These are phyloP conservation scores for Trametes villosa DNA, from an alignment of 768 basidiomycete species.

Conservation along the genomic window DNA sequence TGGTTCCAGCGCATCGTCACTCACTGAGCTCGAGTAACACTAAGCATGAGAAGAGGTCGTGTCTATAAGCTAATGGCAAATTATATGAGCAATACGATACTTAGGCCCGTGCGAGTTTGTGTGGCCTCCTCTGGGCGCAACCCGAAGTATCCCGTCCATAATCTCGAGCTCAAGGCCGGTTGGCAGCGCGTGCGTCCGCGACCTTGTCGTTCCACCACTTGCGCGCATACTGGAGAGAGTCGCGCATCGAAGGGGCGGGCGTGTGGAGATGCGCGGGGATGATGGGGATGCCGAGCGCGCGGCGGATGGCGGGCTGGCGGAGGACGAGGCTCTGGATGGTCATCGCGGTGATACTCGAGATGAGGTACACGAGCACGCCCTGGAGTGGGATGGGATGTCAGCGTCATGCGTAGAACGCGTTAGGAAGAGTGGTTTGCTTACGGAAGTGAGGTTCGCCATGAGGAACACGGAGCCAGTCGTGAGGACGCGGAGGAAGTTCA, in stretches of 20 bases:
- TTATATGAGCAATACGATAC: slow-evolving; percentile 19
- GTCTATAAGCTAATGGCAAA: slow-evolving; percentile 12
- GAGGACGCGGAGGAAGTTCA: slow-evolving; percentile 68
- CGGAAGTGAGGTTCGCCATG: slow-evolving; percentile 65
- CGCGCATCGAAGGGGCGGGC: slow-evolving; percentile 35
- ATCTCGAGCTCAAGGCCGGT: background rate
- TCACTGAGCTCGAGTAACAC: no score
- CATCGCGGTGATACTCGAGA: slow-evolving; percentile 51
- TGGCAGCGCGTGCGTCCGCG: slow-evolving; percentile 1
- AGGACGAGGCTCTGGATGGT: slow-evolving; percentile 53
- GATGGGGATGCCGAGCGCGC: slow-evolving; percentile 39
- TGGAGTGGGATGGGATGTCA: slow-evolving; percentile 28
- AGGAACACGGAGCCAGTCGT: slow-evolving; percentile 54
- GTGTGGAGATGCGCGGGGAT: slow-evolving; percentile 23
- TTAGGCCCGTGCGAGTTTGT: background rate
- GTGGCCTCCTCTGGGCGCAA: background rate
- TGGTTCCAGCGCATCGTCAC: no score
- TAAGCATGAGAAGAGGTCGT: slow-evolving; percentile 8
- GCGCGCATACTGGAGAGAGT: slow-evolving; percentile 25
- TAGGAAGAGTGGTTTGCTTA: slow-evolving; percentile 52
- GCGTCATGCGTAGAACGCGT: background rate
- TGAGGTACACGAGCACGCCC: slow-evolving; percentile 64
- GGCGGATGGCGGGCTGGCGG: slow-evolving; percentile 46
- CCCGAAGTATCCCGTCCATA: no score
- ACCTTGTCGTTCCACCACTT: slow-evolving; percentile 26